Evolutionary conservation across 2,329 filamentous ascomycete species (phyloP).

Genomic region (Zymoseptoria tritici): DNA sequence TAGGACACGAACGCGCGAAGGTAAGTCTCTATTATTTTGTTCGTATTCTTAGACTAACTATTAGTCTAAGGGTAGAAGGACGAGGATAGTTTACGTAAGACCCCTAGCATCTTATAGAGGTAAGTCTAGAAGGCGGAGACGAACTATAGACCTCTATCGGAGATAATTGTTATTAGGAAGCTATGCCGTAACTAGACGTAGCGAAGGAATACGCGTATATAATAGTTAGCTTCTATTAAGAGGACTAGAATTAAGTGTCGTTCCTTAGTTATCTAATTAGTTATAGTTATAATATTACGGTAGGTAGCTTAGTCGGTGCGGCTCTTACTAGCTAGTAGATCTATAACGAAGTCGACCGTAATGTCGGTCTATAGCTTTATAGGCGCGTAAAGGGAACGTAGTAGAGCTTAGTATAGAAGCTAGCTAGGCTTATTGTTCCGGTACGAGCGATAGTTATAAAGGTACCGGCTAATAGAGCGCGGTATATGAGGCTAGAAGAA

Average conservation of each 20-base stretch:
- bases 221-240: no score
- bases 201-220: background rate
- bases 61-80: background rate
- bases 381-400: background rate
- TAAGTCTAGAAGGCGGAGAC: background rate
- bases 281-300: background rate
- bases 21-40: no score
- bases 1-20: background rate
- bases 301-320: background rate
- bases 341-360: background rate
- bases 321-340: background rate
- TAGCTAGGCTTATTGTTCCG: background rate
- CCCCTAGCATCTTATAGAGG: background rate
- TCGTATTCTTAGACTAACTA: no score
- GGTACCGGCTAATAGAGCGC: background rate
- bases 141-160: background rate
- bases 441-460: background rate
- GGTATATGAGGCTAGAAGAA: background rate
- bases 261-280: background rate
- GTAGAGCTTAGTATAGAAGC: background rate
- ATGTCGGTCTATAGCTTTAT: no score
- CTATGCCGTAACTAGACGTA: background rate
- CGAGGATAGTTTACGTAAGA: background rate
- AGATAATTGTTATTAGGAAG: background rate
- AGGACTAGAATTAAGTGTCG: background rate